Conservation (phyloP, 345 rosid species). For the Salix purpurea region DNA sequence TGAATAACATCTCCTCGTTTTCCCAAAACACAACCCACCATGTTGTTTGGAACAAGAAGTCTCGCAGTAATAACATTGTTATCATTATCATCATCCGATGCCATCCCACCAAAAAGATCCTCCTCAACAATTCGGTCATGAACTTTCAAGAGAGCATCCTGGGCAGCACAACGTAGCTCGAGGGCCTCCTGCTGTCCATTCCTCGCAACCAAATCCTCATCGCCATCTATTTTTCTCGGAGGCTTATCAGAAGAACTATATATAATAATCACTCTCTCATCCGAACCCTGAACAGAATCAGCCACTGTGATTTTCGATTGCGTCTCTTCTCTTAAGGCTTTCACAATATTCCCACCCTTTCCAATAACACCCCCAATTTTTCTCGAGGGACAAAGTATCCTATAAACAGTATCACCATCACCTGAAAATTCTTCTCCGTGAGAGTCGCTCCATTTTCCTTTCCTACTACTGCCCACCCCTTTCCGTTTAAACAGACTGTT, state of each 20-base stretch:
- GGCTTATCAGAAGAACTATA: slow-evolving; percentile 38
- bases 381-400: slow-evolving; percentile 51
- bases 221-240: slow-evolving; percentile 16
- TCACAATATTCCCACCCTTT: slow-evolving; percentile 50
- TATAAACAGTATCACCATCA: slow-evolving; percentile 49
- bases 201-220: slow-evolving; percentile 26
- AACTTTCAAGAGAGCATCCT: slow-evolving; percentile 56
- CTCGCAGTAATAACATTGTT: slow-evolving; percentile 32
- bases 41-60: slow-evolving; percentile 52
- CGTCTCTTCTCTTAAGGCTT: slow-evolving; percentile 49
- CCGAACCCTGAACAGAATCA: slow-evolving; percentile 52
- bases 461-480: slow-evolving; percentile 29
- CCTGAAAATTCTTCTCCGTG: slow-evolving; percentile 27
- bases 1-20: slow-evolving; percentile 58
- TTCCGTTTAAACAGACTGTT: slow-evolving; percentile 39
- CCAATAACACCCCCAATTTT: slow-evolving; percentile 63
- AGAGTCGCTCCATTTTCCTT: slow-evolving; percentile 31
- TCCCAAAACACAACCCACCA: slow-evolving; percentile 59
- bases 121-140: slow-evolving; percentile 49
- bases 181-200: slow-evolving; percentile 19
- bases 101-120: slow-evolving; percentile 42
- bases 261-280: slow-evolving; percentile 56
- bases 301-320: slow-evolving; percentile 49
- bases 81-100: slow-evolving; percentile 38
- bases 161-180: slow-evolving; percentile 55